Conservation (phyloP, 176 grass and related monocot genomes). For the Triticum aestivum region IWGSC_CS_RefSeq_v2.1 NC_057809.1:146201953-146202452, state of each 20-base stretch:
- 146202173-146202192: not conserved
- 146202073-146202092: not conserved
- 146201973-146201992: not conserved
- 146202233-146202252: not conserved
- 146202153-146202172: not conserved
- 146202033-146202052: not conserved
- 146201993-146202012: constrained; percentile 2
- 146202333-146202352: not conserved
- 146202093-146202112: not conserved
- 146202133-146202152: not conserved
- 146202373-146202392: not conserved
- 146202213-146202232: not conserved
- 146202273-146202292: not conserved
- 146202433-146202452: constrained; percentile 22
- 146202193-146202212: not conserved
- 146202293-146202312: not conserved
- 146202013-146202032: not conserved
- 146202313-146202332: no score
- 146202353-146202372: not conserved
- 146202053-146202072: not conserved
- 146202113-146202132: not conserved
- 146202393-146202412: not conserved
- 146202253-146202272: not conserved
- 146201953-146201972: not conserved
- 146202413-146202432: no score